These are phyloP conservation scores for Ceratobasidium papillatum DNA, from an alignment of 1,284 basidiomycete species.

Conservation along the genomic window DNA sequence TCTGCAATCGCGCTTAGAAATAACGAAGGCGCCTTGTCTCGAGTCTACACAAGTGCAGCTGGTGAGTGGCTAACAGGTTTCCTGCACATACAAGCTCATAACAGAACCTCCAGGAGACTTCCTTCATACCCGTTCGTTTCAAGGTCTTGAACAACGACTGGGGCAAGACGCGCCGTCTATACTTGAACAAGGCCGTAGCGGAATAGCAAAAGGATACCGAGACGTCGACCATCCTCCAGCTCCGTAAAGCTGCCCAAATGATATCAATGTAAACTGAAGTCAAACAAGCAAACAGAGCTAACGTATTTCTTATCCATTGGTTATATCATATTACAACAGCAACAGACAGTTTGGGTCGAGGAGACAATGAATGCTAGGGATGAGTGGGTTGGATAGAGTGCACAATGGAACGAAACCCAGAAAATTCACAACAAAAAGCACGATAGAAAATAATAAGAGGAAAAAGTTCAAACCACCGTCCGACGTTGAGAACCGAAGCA, in stretches of 20 bases:
- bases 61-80: slow-evolving; percentile 55
- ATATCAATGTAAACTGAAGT: background rate
- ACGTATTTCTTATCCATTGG: slow-evolving; percentile 31
- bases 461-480: background rate
- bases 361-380: slow-evolving; percentile 2
- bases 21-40: slow-evolving; percentile 66
- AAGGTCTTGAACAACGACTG: slow-evolving; percentile 81
- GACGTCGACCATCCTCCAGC: slow-evolving; percentile 45
- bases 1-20: slow-evolving; percentile 66
- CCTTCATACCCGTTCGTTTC: slow-evolving; percentile 75
- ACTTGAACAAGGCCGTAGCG: slow-evolving; percentile 88
- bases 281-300: background rate
- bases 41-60: slow-evolving; percentile 72
- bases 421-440: slow-evolving; percentile 8
- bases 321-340: slow-evolving; percentile 38
- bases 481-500: background rate
- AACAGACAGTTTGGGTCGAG: background rate
- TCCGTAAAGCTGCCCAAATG: background rate
- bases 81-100: slow-evolving; percentile 23
- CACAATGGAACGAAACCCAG: slow-evolving; percentile 13
- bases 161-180: slow-evolving; percentile 83
- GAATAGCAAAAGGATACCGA: slow-evolving; percentile 88
- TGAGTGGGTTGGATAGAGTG: slow-evolving; percentile 9
- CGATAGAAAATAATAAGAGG: slow-evolving; percentile 26
- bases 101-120: slow-evolving; percentile 63